Conservation (phyloP, 176 grass and related monocot species). For the Juncus inflexus region DNA sequence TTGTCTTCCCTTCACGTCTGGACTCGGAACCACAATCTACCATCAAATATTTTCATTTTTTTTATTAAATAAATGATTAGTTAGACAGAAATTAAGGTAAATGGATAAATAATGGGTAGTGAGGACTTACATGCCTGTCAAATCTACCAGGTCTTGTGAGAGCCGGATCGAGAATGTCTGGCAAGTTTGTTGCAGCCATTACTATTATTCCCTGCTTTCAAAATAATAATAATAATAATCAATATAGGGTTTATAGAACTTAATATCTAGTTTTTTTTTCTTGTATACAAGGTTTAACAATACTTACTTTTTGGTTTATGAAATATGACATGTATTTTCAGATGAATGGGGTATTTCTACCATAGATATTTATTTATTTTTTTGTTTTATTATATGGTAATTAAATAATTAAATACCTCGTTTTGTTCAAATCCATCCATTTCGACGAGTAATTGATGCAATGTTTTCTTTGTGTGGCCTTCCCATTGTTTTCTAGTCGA, state of each 20-base stretch:
- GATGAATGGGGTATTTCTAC: too few species aligned
- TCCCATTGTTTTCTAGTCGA: conserved; percentile 99
- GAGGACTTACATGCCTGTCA: conserved; percentile 92
- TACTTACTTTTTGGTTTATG: too few species aligned
- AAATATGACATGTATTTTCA: too few species aligned
- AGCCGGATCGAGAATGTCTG: conserved; percentile 97
- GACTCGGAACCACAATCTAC: conserved; percentile 97
- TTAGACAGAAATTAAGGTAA: background rate
- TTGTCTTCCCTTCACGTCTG: conserved; percentile 77
- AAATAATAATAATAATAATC: too few species aligned
- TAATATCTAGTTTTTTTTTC: too few species aligned
- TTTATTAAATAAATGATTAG: conserved; percentile 2
- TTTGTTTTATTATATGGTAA: background rate
- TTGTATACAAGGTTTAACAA: too few species aligned
- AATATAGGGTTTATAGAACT: too few species aligned
- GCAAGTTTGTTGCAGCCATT: conserved; percentile 97
- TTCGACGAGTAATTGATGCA: conserved; percentile 99
- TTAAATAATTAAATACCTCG: conserved; percentile 44
- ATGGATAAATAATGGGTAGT: background rate
- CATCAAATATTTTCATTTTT: conserved; percentile 24
- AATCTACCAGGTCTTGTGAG: conserved; percentile 99
- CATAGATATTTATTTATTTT: too few species aligned
- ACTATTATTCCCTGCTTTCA: conserved; percentile 81
- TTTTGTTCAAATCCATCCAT: conserved; percentile 99
- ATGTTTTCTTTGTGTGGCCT: conserved; percentile 96